Base-by-base conservation (phyloP, 192 early-diverging fungal genomes). In the Glomus cerebriforme region DNA sequence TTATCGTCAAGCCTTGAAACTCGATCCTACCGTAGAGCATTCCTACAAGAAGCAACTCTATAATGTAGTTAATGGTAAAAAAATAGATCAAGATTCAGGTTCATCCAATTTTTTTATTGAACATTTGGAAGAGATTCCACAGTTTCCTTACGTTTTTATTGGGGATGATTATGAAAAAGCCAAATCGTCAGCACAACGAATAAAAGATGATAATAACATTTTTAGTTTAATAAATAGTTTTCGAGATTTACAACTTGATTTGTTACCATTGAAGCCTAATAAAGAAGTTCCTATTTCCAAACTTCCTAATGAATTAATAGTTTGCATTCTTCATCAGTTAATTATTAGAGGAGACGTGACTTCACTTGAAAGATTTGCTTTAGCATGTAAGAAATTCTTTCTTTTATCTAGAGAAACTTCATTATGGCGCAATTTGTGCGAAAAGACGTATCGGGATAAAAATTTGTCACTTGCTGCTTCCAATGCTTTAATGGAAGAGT, bases 311-410 rank as follows among this genome's bases (percentile, higher is more conserved):
- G 85, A 86, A 54, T 58, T 82, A 27, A 77, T 84, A 29, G 70
- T 79, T 13, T 69, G 69, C 26, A 80, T 86, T 1, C 45, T 84
- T 24, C 26, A 77, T 8, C 67, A 79, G 22, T 24, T 84, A 8
- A 47, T 80, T 8, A n/a, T 81, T 0, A 47, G 68, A 29, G 82
- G 79, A 19, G 75, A 77, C 22, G 45, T 84, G n/a, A 66, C 73
- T 3, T 79, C 79, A 35, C 63, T 86, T 59, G 71, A 79, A 9
- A 63, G 59, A 15, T 77, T 84, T 81, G 81, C 81, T n/a, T 65
- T 82, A 24, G 72, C 60, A 2, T 86, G 85, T 47, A 84, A 82
- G 62, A 79, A 79, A 35, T 86, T 86, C 26, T 82, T 80, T 24
- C 64, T 84, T 34, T 49, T 82, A 29, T 81, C 81, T 13, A 66